Percentiles rank a stretch among this genome's conserved stretches.
Evolutionary conservation across 352 stramenopile genomes (phyloP).

Genomic region (Elongisporangium anandrum): DNA sequence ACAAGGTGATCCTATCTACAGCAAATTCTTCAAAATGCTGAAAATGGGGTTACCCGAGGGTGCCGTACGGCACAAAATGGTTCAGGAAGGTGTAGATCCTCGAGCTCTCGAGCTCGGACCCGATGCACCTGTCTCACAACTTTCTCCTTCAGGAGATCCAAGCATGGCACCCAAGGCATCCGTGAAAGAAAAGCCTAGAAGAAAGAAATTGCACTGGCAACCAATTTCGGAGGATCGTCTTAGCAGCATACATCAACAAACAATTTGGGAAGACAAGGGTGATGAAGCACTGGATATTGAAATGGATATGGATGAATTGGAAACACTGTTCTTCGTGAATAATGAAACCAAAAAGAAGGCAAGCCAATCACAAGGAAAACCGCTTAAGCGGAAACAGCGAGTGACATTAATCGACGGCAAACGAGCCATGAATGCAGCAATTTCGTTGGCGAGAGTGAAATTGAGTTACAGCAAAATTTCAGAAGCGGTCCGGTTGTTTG

Average conservation of each 20-base stretch:
- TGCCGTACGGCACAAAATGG: conserved; percentile 84
- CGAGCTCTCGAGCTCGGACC: conserved; percentile 61
- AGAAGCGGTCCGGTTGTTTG: conserved; percentile 62
- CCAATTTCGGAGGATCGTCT: conserved; percentile 80
- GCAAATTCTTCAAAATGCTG: conserved; percentile 94
- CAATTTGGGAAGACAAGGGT: conserved; percentile 80
- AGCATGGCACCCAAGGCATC: background rate
- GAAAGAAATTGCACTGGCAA: conserved; percentile 90
- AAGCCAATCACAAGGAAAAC: conserved; percentile 20
- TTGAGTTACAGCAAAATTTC: conserved; percentile 89
- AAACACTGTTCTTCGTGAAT: conserved; percentile 82
- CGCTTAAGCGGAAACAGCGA: conserved; percentile 70
- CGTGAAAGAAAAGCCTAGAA: conserved; percentile 25
- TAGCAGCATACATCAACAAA: conserved; percentile 62
- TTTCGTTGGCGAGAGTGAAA: conserved; percentile 94
- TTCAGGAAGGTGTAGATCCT: conserved; percentile 37
- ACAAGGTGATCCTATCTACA: conserved; percentile 53
- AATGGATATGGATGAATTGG: conserved; percentile 87
- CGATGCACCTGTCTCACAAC: conserved; percentile 42
- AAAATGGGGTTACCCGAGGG: conserved; percentile 87
- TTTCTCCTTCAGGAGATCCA: conserved; percentile 9
- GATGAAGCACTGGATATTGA: conserved; percentile 67
- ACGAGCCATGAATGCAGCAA: conserved; percentile 96
- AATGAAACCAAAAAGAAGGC: conserved; percentile 61
- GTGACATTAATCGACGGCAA: conserved; percentile 94